phyloP scores from a whole-genome alignment of 306 rosid genomes.

The Quercus berberidifolia region DNA sequence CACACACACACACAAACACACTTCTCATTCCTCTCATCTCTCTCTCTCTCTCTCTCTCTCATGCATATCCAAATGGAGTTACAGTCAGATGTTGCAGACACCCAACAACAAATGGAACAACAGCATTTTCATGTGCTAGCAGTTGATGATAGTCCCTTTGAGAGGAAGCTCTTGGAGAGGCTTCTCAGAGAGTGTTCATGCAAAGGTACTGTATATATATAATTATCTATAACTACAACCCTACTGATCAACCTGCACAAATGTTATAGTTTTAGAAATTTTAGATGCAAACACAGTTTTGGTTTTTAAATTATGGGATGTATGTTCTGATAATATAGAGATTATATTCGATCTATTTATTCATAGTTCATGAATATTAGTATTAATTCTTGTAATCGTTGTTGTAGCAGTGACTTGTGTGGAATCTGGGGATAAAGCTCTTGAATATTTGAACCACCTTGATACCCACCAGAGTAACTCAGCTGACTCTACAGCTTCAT shows the following conservation, averaged over 20 bases:
- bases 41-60: not conserved
- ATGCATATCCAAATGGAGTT: conserved; percentile 25
- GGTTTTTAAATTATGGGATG: too few relatives aligned
- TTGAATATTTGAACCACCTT: conserved; percentile 70
- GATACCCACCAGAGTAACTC: conserved; percentile 25
- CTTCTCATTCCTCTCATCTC: conserved; percentile 27
- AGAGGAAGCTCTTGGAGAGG: conserved; percentile 81
- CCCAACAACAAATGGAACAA: conserved; percentile 8
- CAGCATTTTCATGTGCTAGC: conserved; percentile 93
- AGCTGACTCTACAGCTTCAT: conserved; percentile 27
- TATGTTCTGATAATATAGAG: too few relatives aligned
- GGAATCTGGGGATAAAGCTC: conserved; percentile 94
- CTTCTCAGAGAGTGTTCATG: conserved; percentile 75
- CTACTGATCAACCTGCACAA: not conserved
- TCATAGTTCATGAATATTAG: too few relatives aligned
- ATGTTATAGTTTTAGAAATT: too few relatives aligned
- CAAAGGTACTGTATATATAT: conserved; percentile 41
- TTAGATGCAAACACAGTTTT: not conserved
- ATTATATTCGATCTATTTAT: too few relatives aligned
- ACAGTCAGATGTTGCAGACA: conserved; percentile 32
- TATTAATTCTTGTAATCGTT: not conserved
- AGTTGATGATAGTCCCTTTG: conserved; percentile 78
- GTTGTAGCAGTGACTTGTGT: conserved; percentile 69
- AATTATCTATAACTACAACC: not conserved
- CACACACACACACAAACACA: conserved; percentile 22